Conservation (phyloP, 192 early-diverging fungal species). For the Anaeromyces robustus region DNA sequence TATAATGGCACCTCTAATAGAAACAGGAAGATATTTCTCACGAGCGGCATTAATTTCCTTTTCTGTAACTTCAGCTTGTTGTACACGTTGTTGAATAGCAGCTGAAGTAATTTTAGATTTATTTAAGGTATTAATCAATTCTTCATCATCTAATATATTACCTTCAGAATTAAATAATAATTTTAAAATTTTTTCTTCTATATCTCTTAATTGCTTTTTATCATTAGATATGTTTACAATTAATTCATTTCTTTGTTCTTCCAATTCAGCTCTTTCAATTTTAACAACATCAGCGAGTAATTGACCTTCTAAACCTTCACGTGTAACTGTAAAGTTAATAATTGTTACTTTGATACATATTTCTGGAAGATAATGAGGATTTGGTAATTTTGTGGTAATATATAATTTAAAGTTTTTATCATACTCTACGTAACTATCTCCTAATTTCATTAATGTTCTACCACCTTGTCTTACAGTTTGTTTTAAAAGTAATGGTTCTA, state of each 20-base stretch:
- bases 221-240: constrained; percentile 42
- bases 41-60: constrained; percentile 37
- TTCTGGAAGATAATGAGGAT: constrained; percentile 46
- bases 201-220: constrained; percentile 42
- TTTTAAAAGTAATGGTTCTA: constrained; percentile 41
- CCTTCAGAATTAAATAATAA: constrained; percentile 42
- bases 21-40: constrained; percentile 40
- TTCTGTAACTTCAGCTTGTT: constrained; percentile 37
- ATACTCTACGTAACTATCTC: constrained; percentile 44
- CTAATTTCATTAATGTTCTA: constrained; percentile 41
- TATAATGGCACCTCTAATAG: constrained; percentile 39
- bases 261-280: constrained; percentile 38
- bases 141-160: constrained; percentile 52
- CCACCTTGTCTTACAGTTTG: constrained; percentile 43
- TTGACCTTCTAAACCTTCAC: constrained; percentile 37
- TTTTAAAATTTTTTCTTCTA: constrained; percentile 44
- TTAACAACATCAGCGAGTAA: constrained; percentile 41
- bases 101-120: constrained; percentile 50
- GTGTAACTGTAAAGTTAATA: constrained; percentile 52
- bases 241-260: constrained; percentile 38
- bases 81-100: constrained; percentile 36
- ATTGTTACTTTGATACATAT: constrained; percentile 49
- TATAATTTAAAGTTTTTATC: constrained; percentile 48
- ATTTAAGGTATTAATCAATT: constrained; percentile 43
- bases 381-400: constrained; percentile 43